Evolutionary conservation across 352 stramenopile genomes (phyloP), one percentile per base, ranked within the genome.

Genomic region (Phytophthora cryptogea): DNA sequence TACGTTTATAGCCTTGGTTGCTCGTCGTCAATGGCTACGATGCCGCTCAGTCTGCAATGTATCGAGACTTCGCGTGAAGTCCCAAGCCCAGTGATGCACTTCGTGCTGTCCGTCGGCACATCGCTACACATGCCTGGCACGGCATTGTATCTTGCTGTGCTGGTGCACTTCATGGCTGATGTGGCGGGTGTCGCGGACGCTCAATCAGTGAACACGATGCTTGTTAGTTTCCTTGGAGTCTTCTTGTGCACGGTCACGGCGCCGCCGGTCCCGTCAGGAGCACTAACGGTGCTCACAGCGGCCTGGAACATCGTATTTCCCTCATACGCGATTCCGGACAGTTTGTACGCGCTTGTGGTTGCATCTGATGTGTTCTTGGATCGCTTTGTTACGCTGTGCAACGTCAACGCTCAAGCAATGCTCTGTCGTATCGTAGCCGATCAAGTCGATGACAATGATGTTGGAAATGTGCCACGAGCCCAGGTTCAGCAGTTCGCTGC

Each of bases 71-170:
- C 80, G 14, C 78, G 76, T 2, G 48, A 72, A 14, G 74, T 90
- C 26, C 74, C 79, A 42, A 78, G 66, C 28, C 80, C 80, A 27
- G 51, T 91, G 26, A 84, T 86, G 76, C 68, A 89, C 63, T 90
- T 91, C 35, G 69, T 92, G 35, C 78, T 92, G 68, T 80, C 80
- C 1, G 76, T 90, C 32, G 80, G 79, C 20, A 77, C 77, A 3
- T 74, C 74, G 31, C 55, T 94, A 20, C 81, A 92, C 64, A 89
- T 87, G 80, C 84, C 83, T 58, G 85, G 85, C 20, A 88, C 83
- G 27, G 83, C 79, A 10, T 80, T 94, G 23, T 94, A 94, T 50
- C 60, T 94, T 27, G 68, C 77, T 26, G 72, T 91, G 64, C 65
- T 88, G 59, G 68, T 90, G 28, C 83, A 92, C 61, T 88, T 88